phyloP scores from a whole-genome alignment of 2,329 filamentous ascomycete genomes.

The Lasiodiplodia sp. region DNA sequence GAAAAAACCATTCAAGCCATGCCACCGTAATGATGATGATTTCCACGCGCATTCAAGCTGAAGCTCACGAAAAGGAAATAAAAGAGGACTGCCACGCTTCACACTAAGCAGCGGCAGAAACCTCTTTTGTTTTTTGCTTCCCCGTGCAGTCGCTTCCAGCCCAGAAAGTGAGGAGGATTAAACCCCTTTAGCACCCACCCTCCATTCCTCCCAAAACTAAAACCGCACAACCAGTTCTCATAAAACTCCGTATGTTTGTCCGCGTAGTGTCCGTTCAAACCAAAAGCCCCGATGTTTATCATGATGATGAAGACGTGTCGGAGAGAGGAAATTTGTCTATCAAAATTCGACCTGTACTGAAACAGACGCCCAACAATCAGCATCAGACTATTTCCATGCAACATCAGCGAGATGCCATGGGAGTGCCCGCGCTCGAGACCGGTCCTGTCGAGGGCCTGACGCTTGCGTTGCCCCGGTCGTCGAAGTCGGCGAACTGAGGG shows the following conservation, averaged over 20 bases:
- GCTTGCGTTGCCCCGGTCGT: slow-evolving; percentile 57
- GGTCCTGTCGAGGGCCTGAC: slow-evolving; percentile 60
- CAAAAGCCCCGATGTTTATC: slow-evolving; percentile 16
- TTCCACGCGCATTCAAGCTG: background rate
- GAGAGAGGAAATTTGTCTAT: slow-evolving; percentile 18
- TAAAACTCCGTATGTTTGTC: slow-evolving; percentile 21
- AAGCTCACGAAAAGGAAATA: background rate
- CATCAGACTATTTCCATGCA: slow-evolving; percentile 2
- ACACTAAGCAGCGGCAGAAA: background rate
- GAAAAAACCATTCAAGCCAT: slow-evolving; percentile 3
- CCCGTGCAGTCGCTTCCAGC: background rate
- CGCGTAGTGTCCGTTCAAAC: slow-evolving; percentile 11
- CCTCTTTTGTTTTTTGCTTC: background rate
- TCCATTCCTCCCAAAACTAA: background rate
- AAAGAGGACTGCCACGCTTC: background rate
- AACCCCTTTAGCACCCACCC: background rate
- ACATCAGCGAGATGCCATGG: slow-evolving; percentile 42
- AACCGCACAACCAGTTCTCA: slow-evolving; percentile 9
- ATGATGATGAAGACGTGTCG: slow-evolving; percentile 19
- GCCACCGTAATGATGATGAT: slow-evolving; percentile 11
- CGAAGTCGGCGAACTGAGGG: slow-evolving; percentile 65
- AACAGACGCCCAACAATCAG: background rate
- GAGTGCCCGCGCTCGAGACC: slow-evolving; percentile 67
- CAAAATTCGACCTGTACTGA: slow-evolving; percentile 14
- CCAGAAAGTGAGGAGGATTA: background rate